Conservation (phyloP, 176 grass and related monocot species). For the Triticum urartu region DNA sequence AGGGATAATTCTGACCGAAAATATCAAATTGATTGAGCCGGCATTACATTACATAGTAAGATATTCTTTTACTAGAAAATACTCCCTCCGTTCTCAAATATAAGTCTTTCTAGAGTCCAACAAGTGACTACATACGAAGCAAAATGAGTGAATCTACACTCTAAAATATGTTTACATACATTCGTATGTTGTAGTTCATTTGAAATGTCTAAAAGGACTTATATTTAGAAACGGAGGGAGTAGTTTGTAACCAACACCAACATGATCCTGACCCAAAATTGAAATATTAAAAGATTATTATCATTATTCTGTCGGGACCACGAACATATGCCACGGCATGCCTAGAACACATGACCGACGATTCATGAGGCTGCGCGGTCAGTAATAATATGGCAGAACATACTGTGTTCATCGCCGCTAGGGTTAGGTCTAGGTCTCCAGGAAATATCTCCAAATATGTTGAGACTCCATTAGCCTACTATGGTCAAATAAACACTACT, state of each 20-base stretch:
- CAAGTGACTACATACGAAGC: no score
- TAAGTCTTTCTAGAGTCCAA: no score
- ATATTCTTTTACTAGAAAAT: neutral
- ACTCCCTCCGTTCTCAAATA: no score
- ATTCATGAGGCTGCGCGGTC: neutral
- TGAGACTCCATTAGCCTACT: neutral
- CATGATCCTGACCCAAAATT: neutral
- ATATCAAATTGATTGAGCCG: neutral
- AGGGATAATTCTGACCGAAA: neutral
- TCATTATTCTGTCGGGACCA: neutral
- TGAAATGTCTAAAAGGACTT: no score
- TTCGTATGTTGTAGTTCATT: no score
- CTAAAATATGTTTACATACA: no score
- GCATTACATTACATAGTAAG: neutral
- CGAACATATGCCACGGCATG: neutral
- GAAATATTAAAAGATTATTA: neutral
- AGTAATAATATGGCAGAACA: neutral
- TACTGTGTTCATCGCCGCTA: neutral
- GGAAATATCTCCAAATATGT: neutral
- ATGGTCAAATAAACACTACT: neutral
- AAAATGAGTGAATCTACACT: no score
- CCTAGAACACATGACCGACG: neutral
- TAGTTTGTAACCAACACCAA: neutral
- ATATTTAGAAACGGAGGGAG: no score
- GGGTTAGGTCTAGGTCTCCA: neutral